These are phyloP conservation scores for Aureobasidium sp. DNA, from an alignment of 2,329 filamentous ascomycete genomes.

Conservation along the genomic window DNA sequence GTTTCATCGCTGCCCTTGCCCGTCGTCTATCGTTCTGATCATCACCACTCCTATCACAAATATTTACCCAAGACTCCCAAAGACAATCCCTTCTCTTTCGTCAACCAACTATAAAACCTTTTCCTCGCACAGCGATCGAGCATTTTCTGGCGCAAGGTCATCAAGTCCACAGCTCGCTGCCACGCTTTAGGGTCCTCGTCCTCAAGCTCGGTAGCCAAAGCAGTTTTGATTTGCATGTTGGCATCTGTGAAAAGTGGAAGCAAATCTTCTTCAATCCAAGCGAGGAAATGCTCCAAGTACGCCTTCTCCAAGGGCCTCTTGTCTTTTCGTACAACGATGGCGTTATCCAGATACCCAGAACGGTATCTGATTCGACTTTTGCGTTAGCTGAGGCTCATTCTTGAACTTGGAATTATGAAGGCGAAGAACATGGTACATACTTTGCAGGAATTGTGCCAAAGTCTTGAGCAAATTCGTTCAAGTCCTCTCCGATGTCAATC, in stretches of 20 bases:
- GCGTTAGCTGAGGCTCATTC: neutral
- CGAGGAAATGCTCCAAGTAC: neutral
- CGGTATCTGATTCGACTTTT: neutral
- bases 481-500: neutral
- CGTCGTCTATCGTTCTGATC: neutral
- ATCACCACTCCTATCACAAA: neutral
- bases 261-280: neutral
- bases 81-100: neutral
- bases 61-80: neutral
- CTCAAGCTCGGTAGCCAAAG: neutral
- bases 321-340: neutral
- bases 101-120: neutral
- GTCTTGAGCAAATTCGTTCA: neutral
- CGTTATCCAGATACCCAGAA: neutral
- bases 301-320: neutral
- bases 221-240: neutral
- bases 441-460: neutral
- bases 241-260: neutral
- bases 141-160: neutral
- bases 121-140: neutral
- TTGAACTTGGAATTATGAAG: too few species aligned
- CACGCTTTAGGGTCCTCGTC: neutral
- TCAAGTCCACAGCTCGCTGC: neutral
- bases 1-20: neutral
- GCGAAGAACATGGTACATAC: neutral